These are phyloP conservation scores for Areca catechu DNA, from an alignment of 176 grass and related monocot species.

Conservation along the genomic window DNA sequence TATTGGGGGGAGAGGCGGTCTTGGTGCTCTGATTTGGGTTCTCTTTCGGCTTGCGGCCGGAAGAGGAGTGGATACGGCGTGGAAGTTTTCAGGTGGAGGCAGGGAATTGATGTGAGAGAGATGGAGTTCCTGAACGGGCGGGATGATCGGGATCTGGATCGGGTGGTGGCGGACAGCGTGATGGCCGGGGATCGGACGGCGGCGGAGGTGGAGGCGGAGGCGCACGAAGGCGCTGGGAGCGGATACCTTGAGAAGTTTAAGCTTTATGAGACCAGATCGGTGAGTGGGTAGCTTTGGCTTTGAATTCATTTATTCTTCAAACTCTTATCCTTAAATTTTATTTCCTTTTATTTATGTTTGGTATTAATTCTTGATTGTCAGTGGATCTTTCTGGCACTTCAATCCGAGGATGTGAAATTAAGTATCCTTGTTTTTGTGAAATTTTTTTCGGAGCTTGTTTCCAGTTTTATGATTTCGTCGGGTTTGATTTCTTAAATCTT, in stretches of 20 bases:
- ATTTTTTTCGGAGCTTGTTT: too few species aligned
- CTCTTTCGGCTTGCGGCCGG: background rate
- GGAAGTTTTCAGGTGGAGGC: background rate
- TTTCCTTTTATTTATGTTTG: too few species aligned
- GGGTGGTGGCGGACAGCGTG: constrained; percentile 13
- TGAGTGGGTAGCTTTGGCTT: constrained; percentile 23
- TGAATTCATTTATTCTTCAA: too few species aligned
- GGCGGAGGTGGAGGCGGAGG: background rate
- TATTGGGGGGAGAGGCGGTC: too few species aligned
- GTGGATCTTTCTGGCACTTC: too few species aligned
- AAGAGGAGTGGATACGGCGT: background rate
- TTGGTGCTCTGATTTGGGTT: background rate
- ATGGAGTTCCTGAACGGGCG: background rate
- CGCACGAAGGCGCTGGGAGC: background rate
- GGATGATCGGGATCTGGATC: background rate
- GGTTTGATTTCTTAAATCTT: too few species aligned
- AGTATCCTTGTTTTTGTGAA: too few species aligned
- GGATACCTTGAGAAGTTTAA: constrained; percentile 81
- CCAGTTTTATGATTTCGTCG: too few species aligned
- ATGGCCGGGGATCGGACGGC: constrained; percentile 13
- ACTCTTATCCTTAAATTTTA: too few species aligned
- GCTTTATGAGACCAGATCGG: constrained; percentile 94
- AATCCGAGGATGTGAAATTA: too few species aligned
- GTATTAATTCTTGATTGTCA: too few species aligned
- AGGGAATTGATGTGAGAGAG: background rate